Conservation (phyloP, 73 alveolate genomes). For the Symbiodinium pilosum region DNA sequence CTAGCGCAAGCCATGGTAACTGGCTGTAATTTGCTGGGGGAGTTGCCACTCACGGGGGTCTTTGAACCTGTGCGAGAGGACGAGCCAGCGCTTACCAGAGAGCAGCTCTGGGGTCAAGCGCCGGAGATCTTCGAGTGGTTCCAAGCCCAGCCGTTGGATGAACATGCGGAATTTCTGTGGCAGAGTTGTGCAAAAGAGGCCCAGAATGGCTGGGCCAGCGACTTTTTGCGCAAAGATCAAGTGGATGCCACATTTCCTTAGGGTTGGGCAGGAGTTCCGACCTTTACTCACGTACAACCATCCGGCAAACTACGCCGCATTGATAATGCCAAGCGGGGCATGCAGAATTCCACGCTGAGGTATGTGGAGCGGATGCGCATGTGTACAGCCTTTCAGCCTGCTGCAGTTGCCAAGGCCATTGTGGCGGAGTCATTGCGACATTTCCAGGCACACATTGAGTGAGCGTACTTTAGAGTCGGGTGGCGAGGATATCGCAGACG, state of each 20-base stretch:
- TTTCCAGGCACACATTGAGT: not conserved
- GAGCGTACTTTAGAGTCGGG: not conserved
- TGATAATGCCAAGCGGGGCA: not conserved
- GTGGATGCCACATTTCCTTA: not conserved
- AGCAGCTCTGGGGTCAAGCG: not conserved
- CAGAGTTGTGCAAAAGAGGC: not conserved
- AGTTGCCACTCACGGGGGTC: too few species aligned
- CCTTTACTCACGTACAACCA: not conserved
- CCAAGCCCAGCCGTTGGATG: not conserved
- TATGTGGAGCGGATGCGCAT: not conserved
- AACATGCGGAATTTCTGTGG: not conserved
- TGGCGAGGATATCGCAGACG: not conserved
- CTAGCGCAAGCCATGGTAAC: not conserved
- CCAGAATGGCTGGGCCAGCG: not conserved
- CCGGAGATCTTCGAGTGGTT: not conserved
- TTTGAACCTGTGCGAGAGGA: not conserved
- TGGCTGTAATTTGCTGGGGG: not conserved
- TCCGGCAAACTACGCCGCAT: not conserved
- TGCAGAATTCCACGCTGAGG: not conserved
- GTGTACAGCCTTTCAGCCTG: not conserved
- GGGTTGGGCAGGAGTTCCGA: not conserved
- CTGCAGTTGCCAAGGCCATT: not conserved
- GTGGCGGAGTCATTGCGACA: not conserved
- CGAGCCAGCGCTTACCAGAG: not conserved
- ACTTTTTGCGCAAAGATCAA: not conserved